A percentile compares a stretch with the other conserved stretches of the same genome.
phyloP scores from a whole-genome alignment of 768 basidiomycete genomes.

The Hemileccinum rubropunctum region DNA sequence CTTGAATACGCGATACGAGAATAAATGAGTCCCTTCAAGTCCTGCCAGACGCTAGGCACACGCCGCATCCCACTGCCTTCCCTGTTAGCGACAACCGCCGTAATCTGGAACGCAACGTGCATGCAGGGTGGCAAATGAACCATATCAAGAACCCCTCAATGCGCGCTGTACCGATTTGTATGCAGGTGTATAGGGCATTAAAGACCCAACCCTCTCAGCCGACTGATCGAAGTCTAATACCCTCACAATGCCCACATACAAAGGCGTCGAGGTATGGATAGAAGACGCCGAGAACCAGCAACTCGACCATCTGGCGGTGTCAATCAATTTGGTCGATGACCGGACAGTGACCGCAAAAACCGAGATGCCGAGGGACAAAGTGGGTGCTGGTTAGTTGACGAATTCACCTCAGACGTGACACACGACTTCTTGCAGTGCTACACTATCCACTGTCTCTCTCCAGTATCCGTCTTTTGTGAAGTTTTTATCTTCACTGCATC shows the following conservation, averaged over 20 bases:
- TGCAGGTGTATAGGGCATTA: slow-evolving; percentile 2
- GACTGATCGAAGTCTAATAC: not conserved
- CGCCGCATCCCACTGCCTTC: no score
- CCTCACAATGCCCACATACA: slow-evolving; percentile 14
- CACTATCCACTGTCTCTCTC: slow-evolving; percentile 17
- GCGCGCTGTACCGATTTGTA: slow-evolving; percentile 5
- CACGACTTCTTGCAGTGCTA: slow-evolving; percentile 2
- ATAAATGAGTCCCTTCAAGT: no score
- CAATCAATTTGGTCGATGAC: slow-evolving; percentile 13
- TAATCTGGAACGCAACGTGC: not conserved
- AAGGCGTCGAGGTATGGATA: slow-evolving; percentile 16
- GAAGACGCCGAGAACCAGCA: slow-evolving; percentile 13
- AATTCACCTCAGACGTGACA: not conserved
- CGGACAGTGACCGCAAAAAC: slow-evolving; percentile 7
- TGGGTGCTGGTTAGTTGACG: not conserved
- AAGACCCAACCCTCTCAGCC: not conserved
- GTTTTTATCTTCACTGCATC: slow-evolving; percentile 6
- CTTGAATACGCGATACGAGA: no score
- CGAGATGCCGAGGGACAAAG: slow-evolving; percentile 10
- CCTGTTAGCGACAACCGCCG: not conserved
- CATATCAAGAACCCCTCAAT: not conserved
- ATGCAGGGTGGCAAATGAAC: not conserved
- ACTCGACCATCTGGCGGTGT: not conserved
- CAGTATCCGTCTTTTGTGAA: slow-evolving; percentile 15
- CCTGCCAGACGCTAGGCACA: no score